A percentile compares a stretch with the other conserved stretches of the same genome.
Evolutionary conservation across 441 rosid species (phyloP).

Genomic region (Mallotus repandus): DNA sequence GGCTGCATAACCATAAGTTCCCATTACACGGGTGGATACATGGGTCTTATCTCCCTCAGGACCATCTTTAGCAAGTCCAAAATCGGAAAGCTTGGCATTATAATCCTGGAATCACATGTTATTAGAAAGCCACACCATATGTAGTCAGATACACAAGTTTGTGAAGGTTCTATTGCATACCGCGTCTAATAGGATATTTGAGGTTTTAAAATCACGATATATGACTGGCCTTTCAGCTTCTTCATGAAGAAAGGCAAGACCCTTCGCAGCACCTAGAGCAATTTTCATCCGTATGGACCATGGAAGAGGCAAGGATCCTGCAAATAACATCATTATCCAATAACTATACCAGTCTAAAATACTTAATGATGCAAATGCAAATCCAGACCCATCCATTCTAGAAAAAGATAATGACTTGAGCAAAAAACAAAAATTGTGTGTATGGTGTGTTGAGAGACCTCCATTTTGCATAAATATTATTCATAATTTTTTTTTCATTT

Average conservation of each 20-base stretch:
- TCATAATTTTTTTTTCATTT: not conserved
- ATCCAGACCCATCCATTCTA: not conserved
- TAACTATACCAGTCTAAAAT: conserved; percentile 2
- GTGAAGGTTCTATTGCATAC: conserved; percentile 36
- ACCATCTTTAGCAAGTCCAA: conserved; percentile 94
- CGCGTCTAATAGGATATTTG: conserved; percentile 84
- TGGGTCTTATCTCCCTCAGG: conserved; percentile 95
- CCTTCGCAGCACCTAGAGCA: conserved; percentile 90
- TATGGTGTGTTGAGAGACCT: not conserved
- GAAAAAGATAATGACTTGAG: too few relatives aligned
- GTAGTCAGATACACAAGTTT: not conserved
- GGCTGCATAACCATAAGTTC: conserved; percentile 92
- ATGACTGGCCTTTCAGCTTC: conserved; percentile 92
- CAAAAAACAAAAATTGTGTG: too few relatives aligned
- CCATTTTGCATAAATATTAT: not conserved
- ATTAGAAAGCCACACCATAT: conserved; percentile 22
- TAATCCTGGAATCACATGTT: conserved; percentile 58
- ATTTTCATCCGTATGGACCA: conserved; percentile 94
- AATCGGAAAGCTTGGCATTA: conserved; percentile 88
- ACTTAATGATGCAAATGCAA: conserved; percentile 2
- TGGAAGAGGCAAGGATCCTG: conserved; percentile 90
- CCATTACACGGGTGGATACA: conserved; percentile 94
- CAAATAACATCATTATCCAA: conserved; percentile 13
- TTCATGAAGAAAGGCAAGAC: conserved; percentile 90
- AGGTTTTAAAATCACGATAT: conserved; percentile 92